Conservation (phyloP, 2,329 filamentous ascomycete genomes). For the Arthrobotrys pseudoclavata region DNA sequence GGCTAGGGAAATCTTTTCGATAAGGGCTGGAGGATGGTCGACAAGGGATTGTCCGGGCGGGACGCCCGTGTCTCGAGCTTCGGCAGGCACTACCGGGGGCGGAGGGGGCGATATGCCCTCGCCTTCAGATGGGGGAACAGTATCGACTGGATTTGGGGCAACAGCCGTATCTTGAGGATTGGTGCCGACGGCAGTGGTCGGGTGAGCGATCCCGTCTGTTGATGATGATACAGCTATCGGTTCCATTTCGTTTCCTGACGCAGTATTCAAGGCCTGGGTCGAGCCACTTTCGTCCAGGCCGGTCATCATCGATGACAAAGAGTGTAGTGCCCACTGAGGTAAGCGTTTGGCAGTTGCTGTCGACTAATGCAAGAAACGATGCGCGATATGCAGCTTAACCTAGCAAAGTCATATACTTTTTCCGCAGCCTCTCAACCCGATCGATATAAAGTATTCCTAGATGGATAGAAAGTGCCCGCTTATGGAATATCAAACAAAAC, state of each 20-base stretch:
- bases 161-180: slow-evolving; percentile 6
- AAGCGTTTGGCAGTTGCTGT: slow-evolving; percentile 26
- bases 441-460: slow-evolving; percentile 22
- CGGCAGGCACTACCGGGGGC: slow-evolving; percentile 30
- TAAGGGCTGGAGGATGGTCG: slow-evolving; percentile 55
- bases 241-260: slow-evolving; percentile 36
- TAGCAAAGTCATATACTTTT: slow-evolving; percentile 29
- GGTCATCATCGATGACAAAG: slow-evolving; percentile 42
- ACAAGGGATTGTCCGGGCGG: slow-evolving; percentile 43
- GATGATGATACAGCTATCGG: slow-evolving; percentile 17
- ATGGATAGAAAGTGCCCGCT: slow-evolving; percentile 18
- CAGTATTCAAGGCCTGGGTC: slow-evolving; percentile 16
- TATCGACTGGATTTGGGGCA: slow-evolving; percentile 14
- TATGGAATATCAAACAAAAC: slow-evolving; percentile 20
- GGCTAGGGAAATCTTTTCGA: slow-evolving; percentile 57
- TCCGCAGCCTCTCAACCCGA: slow-evolving; percentile 24
- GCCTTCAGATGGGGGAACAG: slow-evolving; percentile 3
- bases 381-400: slow-evolving; percentile 45
- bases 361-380: slow-evolving; percentile 34
- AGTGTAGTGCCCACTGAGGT: slow-evolving; percentile 13
- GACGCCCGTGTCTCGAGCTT: slow-evolving; percentile 28
- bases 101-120: slow-evolving; percentile 21
- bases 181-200: slow-evolving; percentile 9
- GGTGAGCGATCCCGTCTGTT: slow-evolving; percentile 26
- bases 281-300: slow-evolving; percentile 48